phyloP scores from a whole-genome alignment of 805 yeast species.

The Nakazawaea ambrosiae region DNA sequence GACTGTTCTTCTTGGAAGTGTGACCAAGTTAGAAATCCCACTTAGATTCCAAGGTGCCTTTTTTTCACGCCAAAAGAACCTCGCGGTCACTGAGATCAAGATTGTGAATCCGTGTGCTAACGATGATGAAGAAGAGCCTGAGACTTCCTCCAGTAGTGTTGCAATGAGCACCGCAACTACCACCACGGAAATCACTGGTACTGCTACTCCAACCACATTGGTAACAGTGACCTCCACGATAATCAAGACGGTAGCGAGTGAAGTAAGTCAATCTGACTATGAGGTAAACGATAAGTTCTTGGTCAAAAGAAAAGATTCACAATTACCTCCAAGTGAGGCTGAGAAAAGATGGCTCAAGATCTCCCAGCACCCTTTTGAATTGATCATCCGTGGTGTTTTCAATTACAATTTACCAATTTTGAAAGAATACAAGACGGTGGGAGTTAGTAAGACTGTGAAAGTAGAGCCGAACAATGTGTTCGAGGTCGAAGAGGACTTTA shows the following conservation, averaged over 20 bases:
- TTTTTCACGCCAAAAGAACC: slow-evolving; percentile 50
- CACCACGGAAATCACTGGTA: background rate
- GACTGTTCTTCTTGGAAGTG: slow-evolving; percentile 72
- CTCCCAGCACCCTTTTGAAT: slow-evolving; percentile 74
- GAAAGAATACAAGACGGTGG: slow-evolving; percentile 44
- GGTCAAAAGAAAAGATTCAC: background rate
- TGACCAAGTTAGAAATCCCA: slow-evolving; percentile 62
- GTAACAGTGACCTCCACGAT: background rate
- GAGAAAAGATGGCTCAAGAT: slow-evolving; percentile 64
- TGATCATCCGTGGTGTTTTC: slow-evolving; percentile 76
- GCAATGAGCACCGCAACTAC: background rate
- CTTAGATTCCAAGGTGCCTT: slow-evolving; percentile 72
- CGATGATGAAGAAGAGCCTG: slow-evolving; percentile 19
- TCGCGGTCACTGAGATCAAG: slow-evolving; percentile 65
- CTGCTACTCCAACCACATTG: background rate
- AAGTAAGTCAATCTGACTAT: background rate
- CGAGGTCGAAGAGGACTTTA: no score
- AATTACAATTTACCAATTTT: slow-evolving; percentile 69
- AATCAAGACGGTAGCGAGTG: background rate
- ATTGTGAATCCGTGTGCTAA: slow-evolving; percentile 64
- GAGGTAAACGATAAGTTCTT: no score
- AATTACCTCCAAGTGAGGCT: slow-evolving; percentile 8
- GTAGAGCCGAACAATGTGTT: slow-evolving; percentile 42
- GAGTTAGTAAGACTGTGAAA: slow-evolving; percentile 49
- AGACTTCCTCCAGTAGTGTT: slow-evolving; percentile 14